Percentiles rank a stretch among this genome's conserved stretches.
phyloP scores from a whole-genome alignment of 2,329 filamentous ascomycete genomes.

The Fusarium sp. region DNA sequence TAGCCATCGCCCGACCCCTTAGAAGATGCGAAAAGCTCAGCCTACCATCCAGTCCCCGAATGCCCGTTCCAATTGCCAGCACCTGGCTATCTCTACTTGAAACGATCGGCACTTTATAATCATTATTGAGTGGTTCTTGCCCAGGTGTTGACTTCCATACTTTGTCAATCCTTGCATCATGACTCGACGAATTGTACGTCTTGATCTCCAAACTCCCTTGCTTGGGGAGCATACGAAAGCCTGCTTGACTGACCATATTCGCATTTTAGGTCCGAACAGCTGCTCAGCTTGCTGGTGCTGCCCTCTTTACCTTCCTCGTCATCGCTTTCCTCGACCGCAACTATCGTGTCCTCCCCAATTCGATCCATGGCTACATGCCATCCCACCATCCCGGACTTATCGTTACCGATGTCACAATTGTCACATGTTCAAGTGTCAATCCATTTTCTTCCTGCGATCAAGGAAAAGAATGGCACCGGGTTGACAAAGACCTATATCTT shows the following conservation, averaged over 20 bases:
- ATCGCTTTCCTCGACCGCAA: slow-evolving; percentile 87
- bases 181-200: slow-evolving; percentile 55
- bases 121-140: not conserved
- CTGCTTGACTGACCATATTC: slow-evolving; percentile 14
- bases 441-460: slow-evolving; percentile 80
- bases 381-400: slow-evolving; percentile 86
- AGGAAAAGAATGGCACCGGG: slow-evolving; percentile 80
- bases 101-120: slow-evolving; percentile 25
- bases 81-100: slow-evolving; percentile 36
- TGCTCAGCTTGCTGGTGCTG: slow-evolving; percentile 77
- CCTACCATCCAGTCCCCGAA: slow-evolving; percentile 34
- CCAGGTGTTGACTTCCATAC: slow-evolving; percentile 5
- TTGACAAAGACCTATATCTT: slow-evolving; percentile 92
- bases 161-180: slow-evolving; percentile 43
- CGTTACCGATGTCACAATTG: slow-evolving; percentile 85
- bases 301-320: slow-evolving; percentile 75
- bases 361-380: slow-evolving; percentile 88
- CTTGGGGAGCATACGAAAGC: not conserved
- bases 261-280: slow-evolving; percentile 70
- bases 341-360: slow-evolving; percentile 85
- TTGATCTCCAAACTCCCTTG: not conserved
- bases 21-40: slow-evolving; percentile 47
- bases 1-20: slow-evolving; percentile 37
- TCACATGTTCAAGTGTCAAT: slow-evolving; percentile 80
- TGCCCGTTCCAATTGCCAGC: slow-evolving; percentile 32